Evolutionary conservation across 2,329 filamentous ascomycete species (phyloP).

Genomic region (Sporothrix pallida): DNA sequence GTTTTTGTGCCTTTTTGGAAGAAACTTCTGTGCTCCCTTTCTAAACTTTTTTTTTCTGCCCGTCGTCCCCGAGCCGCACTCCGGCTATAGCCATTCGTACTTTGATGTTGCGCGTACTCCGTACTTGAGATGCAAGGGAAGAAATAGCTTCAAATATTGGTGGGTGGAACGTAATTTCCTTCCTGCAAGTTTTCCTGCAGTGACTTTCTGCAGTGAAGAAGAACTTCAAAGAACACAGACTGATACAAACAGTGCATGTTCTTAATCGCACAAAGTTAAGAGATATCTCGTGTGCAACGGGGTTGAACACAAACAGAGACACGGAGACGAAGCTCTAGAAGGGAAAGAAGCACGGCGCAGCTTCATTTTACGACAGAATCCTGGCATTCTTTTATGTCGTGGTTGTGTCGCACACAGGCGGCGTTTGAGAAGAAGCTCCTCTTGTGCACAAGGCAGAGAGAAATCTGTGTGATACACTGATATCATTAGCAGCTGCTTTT

Average conservation of each 20-base stretch:
- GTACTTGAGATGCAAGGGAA: not conserved
- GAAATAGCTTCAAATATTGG: not conserved
- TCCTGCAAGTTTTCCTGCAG: not conserved
- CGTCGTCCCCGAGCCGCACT: conserved; percentile 19
- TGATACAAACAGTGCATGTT: not conserved
- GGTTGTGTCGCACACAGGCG: not conserved
- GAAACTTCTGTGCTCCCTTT: not conserved
- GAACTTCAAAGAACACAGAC: no score
- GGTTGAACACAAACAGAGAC: not conserved
- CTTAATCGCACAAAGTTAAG: conserved; percentile 16
- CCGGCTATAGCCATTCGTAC: not conserved
- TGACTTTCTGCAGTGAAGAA: not conserved
- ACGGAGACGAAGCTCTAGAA: not conserved
- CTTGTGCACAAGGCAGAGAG: not conserved
- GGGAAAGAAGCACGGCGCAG: not conserved
- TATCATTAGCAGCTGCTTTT: not conserved
- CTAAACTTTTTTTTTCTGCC: not conserved
- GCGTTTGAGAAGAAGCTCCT: not conserved
- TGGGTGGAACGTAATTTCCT: conserved; percentile 23
- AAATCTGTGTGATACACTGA: no score
- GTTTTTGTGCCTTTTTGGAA: not conserved
- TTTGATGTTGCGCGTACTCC: not conserved
- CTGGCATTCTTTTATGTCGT: not conserved
- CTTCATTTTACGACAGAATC: no score
- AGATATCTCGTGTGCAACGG: no score